Percentiles rank a stretch among this genome's conserved stretches.
phyloP scores from a whole-genome alignment of 352 stramenopile species.

The Globisporangium rhizosaccharum region DNA sequence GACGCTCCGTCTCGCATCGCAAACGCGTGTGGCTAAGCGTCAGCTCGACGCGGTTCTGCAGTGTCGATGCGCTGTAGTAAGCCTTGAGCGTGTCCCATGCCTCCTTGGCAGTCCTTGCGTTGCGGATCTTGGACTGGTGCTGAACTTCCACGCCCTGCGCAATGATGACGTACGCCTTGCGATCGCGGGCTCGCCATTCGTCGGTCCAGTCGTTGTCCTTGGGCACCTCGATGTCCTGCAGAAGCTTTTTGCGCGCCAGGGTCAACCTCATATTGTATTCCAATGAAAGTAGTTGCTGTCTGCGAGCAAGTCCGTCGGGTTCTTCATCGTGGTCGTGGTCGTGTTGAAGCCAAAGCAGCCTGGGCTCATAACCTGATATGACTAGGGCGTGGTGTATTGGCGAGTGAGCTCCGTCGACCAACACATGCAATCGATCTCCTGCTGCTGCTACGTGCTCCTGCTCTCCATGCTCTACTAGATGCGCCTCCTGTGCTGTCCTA shows the following conservation, averaged over 20 bases:
- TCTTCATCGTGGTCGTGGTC: background rate
- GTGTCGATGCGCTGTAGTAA: conserved; percentile 19
- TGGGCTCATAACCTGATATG: no score
- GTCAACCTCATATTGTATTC: conserved; percentile 23
- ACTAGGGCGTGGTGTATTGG: no score
- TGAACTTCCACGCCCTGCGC: conserved; percentile 11
- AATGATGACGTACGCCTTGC: conserved; percentile 22
- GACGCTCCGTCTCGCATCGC: background rate
- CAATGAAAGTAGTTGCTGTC: conserved; percentile 28
- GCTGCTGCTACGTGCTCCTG: no score
- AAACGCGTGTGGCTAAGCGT: conserved; percentile 18
- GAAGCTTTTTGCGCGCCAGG: conserved; percentile 15
- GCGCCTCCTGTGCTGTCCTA: no score
- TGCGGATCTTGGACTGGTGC: conserved; percentile 16
- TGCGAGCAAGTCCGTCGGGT: background rate
- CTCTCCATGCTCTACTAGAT: no score
- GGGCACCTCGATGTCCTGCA: conserved; percentile 9
- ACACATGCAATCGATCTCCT: no score
- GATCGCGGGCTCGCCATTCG: conserved; percentile 15
- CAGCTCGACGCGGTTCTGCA: conserved; percentile 23
- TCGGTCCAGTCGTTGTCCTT: conserved; percentile 11
- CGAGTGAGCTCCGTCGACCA: no score
- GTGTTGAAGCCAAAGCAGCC: no score
- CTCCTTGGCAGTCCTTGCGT: conserved; percentile 6
- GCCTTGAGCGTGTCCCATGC: conserved; percentile 14